Evolutionary conservation across 2,329 filamentous ascomycete genomes (phyloP).

Genomic region (Hirsutella minnesotensis): DNA sequence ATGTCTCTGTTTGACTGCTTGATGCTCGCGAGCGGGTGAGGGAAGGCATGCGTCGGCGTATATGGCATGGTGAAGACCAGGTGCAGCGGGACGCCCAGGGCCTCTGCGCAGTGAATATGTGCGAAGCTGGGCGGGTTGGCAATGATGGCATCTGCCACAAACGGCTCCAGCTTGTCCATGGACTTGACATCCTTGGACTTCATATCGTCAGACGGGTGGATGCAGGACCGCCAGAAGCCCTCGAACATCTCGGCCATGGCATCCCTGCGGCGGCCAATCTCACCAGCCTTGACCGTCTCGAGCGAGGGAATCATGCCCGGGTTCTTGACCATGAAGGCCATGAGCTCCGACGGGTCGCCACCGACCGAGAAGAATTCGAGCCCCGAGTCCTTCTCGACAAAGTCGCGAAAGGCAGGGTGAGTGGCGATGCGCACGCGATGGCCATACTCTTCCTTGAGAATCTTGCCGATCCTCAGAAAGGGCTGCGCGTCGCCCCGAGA

Average conservation of each 20-base stretch:
- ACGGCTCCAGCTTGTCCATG: conserved; percentile 49
- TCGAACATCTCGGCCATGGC: conserved; percentile 75
- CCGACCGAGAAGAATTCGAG: conserved; percentile 74
- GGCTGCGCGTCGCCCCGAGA: conserved; percentile 72
- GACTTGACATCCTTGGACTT: conserved; percentile 49
- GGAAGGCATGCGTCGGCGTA: conserved; percentile 62
- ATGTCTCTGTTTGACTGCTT: conserved; percentile 60
- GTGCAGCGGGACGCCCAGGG: conserved; percentile 64
- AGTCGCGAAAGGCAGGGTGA: conserved; percentile 65
- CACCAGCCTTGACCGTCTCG: conserved; percentile 60
- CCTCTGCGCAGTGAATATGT: conserved; percentile 69
- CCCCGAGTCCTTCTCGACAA: conserved; percentile 59
- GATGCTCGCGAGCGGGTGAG: conserved; percentile 67
- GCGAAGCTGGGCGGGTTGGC: conserved; percentile 72
- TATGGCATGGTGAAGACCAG: conserved; percentile 87
- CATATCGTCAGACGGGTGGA: conserved; percentile 57
- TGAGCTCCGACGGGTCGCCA: conserved; percentile 67
- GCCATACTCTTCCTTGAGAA: conserved; percentile 57
- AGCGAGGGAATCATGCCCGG: conserved; percentile 65
- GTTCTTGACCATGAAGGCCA: conserved; percentile 86
- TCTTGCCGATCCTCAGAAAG: conserved; percentile 63
- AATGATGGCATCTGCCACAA: conserved; percentile 70
- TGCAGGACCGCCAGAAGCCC: conserved; percentile 70
- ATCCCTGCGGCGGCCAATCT: conserved; percentile 54
- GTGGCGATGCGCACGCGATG: conserved; percentile 70